Conservation (phyloP, 2,329 filamentous ascomycete genomes). For the Colletotrichum cordylinicola region DNA sequence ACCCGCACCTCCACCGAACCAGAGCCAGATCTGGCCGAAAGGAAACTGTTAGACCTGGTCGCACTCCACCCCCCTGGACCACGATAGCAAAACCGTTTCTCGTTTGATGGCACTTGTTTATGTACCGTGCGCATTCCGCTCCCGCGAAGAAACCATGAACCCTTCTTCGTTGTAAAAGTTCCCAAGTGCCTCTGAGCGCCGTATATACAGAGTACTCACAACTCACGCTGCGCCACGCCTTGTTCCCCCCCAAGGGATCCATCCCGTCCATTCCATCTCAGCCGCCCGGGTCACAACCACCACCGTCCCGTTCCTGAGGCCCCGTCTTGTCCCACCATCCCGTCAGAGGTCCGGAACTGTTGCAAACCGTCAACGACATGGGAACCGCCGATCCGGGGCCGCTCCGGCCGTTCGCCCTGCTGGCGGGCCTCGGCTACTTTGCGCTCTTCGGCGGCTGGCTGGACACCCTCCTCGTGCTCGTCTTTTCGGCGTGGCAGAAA, state of each 20-base stretch:
- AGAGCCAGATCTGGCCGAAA: not conserved
- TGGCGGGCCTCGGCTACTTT: conserved; percentile 25
- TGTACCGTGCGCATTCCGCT: conserved; percentile 4
- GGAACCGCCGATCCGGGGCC: not conserved
- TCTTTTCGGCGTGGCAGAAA: conserved; percentile 28
- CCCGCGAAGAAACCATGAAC: not conserved
- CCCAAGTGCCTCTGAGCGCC: not conserved
- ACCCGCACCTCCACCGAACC: conserved; percentile 6
- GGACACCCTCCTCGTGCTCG: conserved; percentile 30
- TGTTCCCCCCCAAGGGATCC: not conserved
- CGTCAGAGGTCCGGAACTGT: not conserved
- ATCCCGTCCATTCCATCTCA: not conserved
- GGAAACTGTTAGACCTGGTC: not conserved
- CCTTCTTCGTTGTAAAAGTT: conserved; percentile 7
- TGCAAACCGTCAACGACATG: not conserved
- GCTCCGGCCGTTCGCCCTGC: conserved; percentile 9
- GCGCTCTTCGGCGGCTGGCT: conserved; percentile 22
- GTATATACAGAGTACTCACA: not conserved
- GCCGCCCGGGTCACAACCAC: not conserved
- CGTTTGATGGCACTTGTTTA: not conserved
- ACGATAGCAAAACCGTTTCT: not conserved
- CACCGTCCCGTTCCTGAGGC: not conserved
- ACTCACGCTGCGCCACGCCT: not conserved
- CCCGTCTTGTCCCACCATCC: not conserved
- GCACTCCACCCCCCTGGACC: not conserved